These are phyloP conservation scores for Penicillium diatomitis DNA, from an alignment of 495 filamentous ascomycete species.

Conservation along the genomic window DNA sequence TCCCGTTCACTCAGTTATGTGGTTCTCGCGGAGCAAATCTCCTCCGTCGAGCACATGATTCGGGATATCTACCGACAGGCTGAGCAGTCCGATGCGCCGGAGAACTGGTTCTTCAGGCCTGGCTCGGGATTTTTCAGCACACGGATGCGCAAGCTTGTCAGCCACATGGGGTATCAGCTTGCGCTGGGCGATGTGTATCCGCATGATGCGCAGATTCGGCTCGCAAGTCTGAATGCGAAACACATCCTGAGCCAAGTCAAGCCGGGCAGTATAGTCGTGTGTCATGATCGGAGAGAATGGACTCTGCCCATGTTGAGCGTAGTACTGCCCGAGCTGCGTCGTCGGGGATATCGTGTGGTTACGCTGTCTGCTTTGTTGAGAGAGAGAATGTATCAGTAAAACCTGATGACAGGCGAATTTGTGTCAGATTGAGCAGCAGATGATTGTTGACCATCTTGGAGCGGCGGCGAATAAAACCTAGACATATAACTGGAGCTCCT, in stretches of 20 bases:
- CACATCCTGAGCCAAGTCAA: conserved; percentile 71
- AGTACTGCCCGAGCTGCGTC: conserved; percentile 60
- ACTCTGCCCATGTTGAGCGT: conserved; percentile 63
- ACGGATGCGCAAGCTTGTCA: conserved; percentile 50
- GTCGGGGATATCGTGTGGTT: conserved; percentile 57
- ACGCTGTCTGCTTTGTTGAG: conserved; percentile 57
- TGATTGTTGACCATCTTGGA: background rate
- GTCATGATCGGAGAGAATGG: conserved; percentile 74
- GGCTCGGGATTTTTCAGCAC: conserved; percentile 72
- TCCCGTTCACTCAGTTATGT: conserved; percentile 36
- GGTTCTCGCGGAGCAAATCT: conserved; percentile 30
- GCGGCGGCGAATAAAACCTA: background rate
- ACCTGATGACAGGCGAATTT: background rate
- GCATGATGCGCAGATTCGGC: conserved; percentile 71
- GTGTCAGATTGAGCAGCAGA: background rate
- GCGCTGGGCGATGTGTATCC: conserved; percentile 79
- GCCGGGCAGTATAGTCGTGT: conserved; percentile 70
- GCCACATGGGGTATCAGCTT: conserved; percentile 49
- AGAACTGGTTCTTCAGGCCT: conserved; percentile 61
- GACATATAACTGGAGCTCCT: too few relatives aligned
- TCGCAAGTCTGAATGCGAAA: conserved; percentile 58
- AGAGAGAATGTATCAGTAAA: background rate
- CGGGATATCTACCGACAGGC: conserved; percentile 41
- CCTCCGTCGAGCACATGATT: conserved; percentile 39
- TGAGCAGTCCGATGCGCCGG: conserved; percentile 15